Base-by-base conservation (phyloP, 805 yeast genomes). In the Debaryomyces maramus region DNA sequence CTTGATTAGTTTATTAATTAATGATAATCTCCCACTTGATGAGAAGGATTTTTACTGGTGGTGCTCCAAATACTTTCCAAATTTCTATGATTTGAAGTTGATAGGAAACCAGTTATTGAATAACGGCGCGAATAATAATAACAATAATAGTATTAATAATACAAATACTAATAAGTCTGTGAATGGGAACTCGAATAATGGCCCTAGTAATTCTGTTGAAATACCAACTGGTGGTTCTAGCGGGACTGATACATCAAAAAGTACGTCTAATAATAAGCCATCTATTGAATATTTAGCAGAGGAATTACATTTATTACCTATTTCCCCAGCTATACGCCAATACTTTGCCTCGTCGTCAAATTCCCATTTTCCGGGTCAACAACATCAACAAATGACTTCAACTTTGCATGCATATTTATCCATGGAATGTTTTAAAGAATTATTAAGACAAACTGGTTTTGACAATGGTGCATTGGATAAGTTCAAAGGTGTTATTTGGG, bases 21-120 rank as follows among this genome's bases (percentile, higher is more conserved):
- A 88, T 61, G 77, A 79, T 36, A 65, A 73, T 35, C 84, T 91
- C 73, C 98, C 98, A 1, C 77, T 76, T 20, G 85, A 83, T 48
- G 90, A 85, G 58, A 77, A 78, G 29, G 96, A 84, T 26, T 91
- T 88, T 54, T 73, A 81, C 45, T 70, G 80, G 72, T 80, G 88
- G 76, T 71, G 88, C 30, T 61, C 73, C 27, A 70, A 78, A 35
- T 88, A 78, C 60, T 88, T 93, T 70, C 96, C 97, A 14, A 80
- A 77, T 41, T 77, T 85, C 38, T 88, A 78, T 61, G 99, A 91
- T 57, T 77, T 93, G 55, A 93, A 91, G 60, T 70, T 63, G 35
- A 58, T 69, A 28, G 73, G 73, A 8, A 63, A 50, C 44, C 71
- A 63, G 45, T 52, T 68, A 26, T 53, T 67, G 44, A 55, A 59